Percentiles rank a stretch among this genome's conserved stretches.
These are phyloP conservation scores for Zymoseptoria crescenta DNA, from an alignment of 2,329 filamentous ascomycete species.

Conservation along the genomic window DNA sequence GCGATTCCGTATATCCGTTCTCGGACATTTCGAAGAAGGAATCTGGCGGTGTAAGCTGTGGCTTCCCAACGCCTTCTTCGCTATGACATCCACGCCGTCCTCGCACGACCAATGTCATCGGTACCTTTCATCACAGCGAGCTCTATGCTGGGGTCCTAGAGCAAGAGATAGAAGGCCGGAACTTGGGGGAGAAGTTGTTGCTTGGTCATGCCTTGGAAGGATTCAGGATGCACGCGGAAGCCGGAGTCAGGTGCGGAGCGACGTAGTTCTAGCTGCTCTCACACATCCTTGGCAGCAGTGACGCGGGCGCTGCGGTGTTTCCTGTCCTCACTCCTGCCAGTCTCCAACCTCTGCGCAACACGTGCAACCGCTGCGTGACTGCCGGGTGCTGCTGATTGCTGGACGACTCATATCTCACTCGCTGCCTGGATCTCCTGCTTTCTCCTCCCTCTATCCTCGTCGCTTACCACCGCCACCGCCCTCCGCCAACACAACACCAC, in stretches of 20 bases:
- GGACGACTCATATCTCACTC: background rate
- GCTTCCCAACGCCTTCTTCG: too few relatives aligned
- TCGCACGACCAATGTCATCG: too few relatives aligned
- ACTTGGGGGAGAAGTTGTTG: background rate
- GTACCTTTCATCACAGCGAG: too few relatives aligned
- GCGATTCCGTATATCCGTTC: too few relatives aligned
- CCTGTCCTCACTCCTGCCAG: background rate
- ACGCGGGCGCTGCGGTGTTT: background rate
- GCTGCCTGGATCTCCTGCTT: background rate
- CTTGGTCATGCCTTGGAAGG: background rate
- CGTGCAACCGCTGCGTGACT: background rate
- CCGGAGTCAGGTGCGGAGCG: background rate
- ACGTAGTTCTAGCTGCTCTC: background rate
- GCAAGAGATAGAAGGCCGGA: background rate
- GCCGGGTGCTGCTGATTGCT: background rate
- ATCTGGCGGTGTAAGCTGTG: too few relatives aligned
- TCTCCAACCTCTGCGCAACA: background rate
- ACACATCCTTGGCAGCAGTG: conserved; percentile 1
- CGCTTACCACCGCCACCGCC: background rate
- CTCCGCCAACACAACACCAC: background rate
- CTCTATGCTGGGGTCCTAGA: too few relatives aligned
- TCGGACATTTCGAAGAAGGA: too few relatives aligned
- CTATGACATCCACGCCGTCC: too few relatives aligned
- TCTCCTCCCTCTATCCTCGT: background rate
- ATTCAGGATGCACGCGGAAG: background rate